Conservation (phyloP, 345 rosid genomes). For the Gossypium raimondii region DNA sequence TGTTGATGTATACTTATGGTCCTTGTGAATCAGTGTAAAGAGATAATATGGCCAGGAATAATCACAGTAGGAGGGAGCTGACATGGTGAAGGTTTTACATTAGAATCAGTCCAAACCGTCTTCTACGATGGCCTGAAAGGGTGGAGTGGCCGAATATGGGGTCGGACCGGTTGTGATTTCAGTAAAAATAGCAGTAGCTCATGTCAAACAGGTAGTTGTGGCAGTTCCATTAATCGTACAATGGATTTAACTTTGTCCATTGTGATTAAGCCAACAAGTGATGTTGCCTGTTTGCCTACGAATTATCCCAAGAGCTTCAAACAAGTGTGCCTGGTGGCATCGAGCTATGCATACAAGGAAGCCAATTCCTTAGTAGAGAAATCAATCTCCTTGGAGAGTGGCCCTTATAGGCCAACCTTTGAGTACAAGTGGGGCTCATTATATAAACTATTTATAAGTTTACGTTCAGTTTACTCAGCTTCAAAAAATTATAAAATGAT, state of each 20-base stretch:
- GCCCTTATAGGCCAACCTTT: no score
- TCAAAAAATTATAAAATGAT: no score
- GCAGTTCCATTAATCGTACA: constrained; percentile 39
- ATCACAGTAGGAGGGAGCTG: constrained; percentile 21
- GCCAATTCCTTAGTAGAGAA: no score
- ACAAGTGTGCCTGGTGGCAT: constrained; percentile 52
- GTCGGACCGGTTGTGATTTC: constrained; percentile 51
- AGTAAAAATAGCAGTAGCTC: constrained; percentile 29
- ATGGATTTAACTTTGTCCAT: constrained; percentile 54
- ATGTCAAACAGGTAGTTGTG: constrained; percentile 58
- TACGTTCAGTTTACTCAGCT: fast-evolving
- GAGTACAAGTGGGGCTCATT: no score
- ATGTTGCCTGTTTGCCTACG: constrained; percentile 35
- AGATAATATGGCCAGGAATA: constrained; percentile 57
- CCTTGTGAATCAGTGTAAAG: constrained; percentile 46
- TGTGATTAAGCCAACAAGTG: constrained; percentile 25
- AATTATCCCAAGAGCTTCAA: constrained; percentile 55
- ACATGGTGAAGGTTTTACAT: constrained; percentile 32
- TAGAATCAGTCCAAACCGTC: constrained; percentile 40
- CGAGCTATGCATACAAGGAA: constrained; percentile 39
- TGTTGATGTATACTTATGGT: neutral
- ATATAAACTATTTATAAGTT: no score
- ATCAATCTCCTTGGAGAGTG: no score
- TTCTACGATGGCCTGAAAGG: constrained; percentile 27
- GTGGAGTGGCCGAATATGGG: constrained; percentile 69